These are phyloP conservation scores for Ascochyta rabiei DNA, from an alignment of 2,329 filamentous ascomycete species.

Conservation along the genomic window DNA sequence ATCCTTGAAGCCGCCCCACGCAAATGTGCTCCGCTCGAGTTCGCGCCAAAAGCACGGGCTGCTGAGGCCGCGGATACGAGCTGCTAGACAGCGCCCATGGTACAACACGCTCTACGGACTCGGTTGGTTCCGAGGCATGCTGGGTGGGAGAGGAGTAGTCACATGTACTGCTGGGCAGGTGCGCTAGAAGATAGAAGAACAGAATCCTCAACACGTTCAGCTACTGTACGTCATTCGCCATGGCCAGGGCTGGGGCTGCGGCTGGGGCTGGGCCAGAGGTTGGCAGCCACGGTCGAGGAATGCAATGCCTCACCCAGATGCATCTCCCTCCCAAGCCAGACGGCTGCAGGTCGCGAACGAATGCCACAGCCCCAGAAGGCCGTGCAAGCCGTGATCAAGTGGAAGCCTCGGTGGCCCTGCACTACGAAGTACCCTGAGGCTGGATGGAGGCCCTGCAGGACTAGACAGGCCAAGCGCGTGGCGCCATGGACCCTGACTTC, in stretches of 20 bases:
- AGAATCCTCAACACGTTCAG: neutral
- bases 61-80: conserved; percentile 20
- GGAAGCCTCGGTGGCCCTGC: neutral
- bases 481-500: conserved; percentile 5
- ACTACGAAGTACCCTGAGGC: too few relatives aligned
- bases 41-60: conserved; percentile 24
- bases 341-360: neutral
- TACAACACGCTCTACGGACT: conserved; percentile 16
- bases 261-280: conserved; percentile 1
- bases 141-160: neutral
- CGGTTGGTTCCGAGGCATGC: conserved; percentile 21
- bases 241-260: neutral
- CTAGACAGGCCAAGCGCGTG: conserved; percentile 1
- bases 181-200: too few relatives aligned
- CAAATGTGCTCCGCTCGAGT: conserved; percentile 17
- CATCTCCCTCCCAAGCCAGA: neutral
- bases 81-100: neutral
- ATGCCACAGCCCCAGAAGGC: neutral
- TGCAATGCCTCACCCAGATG: neutral
- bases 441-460: conserved; percentile 7
- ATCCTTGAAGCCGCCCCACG: conserved; percentile 20
- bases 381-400: neutral
- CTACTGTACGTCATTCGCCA: neutral
- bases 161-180: neutral
- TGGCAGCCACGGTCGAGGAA: conserved; percentile 6